phyloP scores from a whole-genome alignment of 2,329 filamentous ascomycete genomes.

The Macroventuria anomochaeta region DNA sequence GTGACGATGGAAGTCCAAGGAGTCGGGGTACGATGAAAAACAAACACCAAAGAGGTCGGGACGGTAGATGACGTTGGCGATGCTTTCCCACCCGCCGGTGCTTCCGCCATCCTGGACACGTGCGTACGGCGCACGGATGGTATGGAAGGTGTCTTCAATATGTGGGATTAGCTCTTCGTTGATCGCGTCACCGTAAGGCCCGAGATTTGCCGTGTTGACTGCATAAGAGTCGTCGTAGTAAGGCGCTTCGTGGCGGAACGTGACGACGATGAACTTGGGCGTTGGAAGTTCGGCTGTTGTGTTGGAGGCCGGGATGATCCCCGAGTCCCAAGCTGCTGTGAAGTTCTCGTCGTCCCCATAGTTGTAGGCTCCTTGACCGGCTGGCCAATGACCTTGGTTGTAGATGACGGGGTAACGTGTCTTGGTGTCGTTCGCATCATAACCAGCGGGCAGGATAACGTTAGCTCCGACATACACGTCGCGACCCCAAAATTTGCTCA shows the following conservation, averaged over 20 bases:
- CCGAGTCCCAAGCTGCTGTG: constrained; percentile 40
- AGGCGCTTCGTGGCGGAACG: constrained; percentile 48
- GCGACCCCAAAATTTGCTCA: constrained; percentile 48
- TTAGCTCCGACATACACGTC: constrained; percentile 50
- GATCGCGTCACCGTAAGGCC: constrained; percentile 50
- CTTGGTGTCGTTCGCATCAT: constrained; percentile 36
- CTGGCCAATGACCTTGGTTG: constrained; percentile 45
- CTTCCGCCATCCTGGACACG: constrained; percentile 49
- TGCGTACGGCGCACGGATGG: constrained; percentile 46
- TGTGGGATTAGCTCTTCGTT: constrained; percentile 50
- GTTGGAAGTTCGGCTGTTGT: constrained; percentile 32
- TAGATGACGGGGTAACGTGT: constrained; percentile 48
- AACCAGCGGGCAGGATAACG: constrained; percentile 45
- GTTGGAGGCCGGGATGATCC: constrained; percentile 39
- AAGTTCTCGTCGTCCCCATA: constrained; percentile 29
- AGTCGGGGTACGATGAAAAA: constrained; percentile 50
- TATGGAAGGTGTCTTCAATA: constrained; percentile 45
- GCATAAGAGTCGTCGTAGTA: constrained; percentile 52
- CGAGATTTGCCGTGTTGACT: constrained; percentile 50
- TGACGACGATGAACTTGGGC: constrained; percentile 47
- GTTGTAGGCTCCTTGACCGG: constrained; percentile 27
- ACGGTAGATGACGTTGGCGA: constrained; percentile 47
- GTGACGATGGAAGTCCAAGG: constrained; percentile 47
- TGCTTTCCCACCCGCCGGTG: constrained; percentile 49
- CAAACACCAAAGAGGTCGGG: constrained; percentile 49